Base-by-base conservation (phyloP, 768 basidiomycete species). In the Mycena venus region DNA sequence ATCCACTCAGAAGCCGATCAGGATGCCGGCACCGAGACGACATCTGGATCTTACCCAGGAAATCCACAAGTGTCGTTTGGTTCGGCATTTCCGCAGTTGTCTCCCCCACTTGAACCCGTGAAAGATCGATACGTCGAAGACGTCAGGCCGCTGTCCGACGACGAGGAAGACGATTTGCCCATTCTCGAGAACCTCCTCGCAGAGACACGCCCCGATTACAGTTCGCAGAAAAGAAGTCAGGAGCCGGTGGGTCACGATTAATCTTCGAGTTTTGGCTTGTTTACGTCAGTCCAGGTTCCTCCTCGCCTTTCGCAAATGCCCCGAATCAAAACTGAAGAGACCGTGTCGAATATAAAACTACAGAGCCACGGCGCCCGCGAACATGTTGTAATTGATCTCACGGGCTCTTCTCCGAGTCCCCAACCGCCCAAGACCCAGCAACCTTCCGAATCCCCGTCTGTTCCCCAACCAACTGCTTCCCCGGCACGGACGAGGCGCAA, bases 401-500 rank as follows among this genome's bases (percentile, higher is more conserved):
- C 56, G 27, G 68, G 53, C 68, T 70, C 68, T 8, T 49, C 68
- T 2, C 68, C 68, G n/a, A n/a, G n/a, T 1, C 32, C 29, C 19
- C 59, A 61, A 17, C 25, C 68, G 8, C 59, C 59, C 2, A 59
- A 36, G 25, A 6, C 44, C 4, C 68, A 49, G 29, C 17, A 27
- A 12, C 31, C 17, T 25, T 19, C 36, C 3, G 44, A 3, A 6
- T 70, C 59, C 11, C 70, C 62, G 11, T 32, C 60, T 5, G 42
- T 23, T 7, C 7, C n/a, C 27, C 27, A 53, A 11, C 29, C 29
- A 4, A 44, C 15, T 1, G n/a, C 47, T 12, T 49, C 71, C 1
- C 53, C 12, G 8, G 9, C 56, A 27, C 63, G 31, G 0, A 42
- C 71, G 25, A 72, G 67, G 36, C 71, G 71, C n/a, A 72, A 72